These are phyloP conservation scores for Sugiyamaella mastotermitis DNA, from an alignment of 805 yeast species.

Conservation along the genomic window DNA sequence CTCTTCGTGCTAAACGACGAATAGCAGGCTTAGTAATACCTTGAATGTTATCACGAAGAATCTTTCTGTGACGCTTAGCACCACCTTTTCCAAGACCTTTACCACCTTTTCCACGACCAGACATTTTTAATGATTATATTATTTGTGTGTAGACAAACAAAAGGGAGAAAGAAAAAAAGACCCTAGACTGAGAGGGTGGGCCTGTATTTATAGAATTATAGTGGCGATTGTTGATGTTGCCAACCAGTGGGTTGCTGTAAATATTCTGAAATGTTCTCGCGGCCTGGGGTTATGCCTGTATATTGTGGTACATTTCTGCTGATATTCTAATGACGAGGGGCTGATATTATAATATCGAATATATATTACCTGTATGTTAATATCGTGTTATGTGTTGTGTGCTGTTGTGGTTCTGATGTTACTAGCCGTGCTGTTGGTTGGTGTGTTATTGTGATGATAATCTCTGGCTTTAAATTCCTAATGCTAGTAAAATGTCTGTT, in stretches of 20 bases:
- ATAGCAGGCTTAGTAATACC: conserved; percentile 99
- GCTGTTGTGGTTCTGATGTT: too few relatives aligned
- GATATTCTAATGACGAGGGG: conserved; percentile 1
- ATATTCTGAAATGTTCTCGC: conserved; percentile 4
- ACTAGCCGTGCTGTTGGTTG: too few relatives aligned
- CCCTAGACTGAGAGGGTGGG: conserved; percentile 1
- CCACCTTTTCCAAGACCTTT: conserved; percentile 99
- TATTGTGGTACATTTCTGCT: not conserved
- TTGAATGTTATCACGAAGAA: conserved; percentile 98
- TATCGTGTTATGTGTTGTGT: not conserved
- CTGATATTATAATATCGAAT: not conserved
- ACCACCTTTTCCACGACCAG: conserved; percentile 95
- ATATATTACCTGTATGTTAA: not conserved
- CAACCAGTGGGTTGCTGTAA: not conserved
- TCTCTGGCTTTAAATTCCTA: too few relatives aligned
- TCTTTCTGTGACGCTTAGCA: conserved; percentile 99
- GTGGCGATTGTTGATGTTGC: not conserved
- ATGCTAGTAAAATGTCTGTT: too few relatives aligned
- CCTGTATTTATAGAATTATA: not conserved
- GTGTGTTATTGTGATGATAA: too few relatives aligned
- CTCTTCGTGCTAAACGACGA: conserved; percentile 99
- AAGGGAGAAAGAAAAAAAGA: not conserved
- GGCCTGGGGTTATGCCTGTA: not conserved
- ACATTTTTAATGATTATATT: conserved; percentile 14
- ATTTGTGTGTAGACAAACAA: conserved; percentile 4